phyloP scores from a whole-genome alignment of 495 filamentous ascomycete genomes.

The Wilcoxina mikolae region DNA sequence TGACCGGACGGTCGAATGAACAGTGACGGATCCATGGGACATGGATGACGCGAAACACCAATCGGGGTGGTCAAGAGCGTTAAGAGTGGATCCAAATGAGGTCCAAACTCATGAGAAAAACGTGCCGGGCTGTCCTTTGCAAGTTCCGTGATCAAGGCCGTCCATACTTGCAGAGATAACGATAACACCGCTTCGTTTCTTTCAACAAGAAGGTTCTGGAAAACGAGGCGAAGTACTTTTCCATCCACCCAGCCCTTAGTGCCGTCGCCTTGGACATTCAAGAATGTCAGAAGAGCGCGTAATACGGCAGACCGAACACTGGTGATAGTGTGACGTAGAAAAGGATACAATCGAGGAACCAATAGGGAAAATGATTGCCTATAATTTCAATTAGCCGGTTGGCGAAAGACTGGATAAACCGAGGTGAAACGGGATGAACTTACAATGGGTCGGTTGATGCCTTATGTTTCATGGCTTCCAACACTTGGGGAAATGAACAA shows the following conservation, averaged over 20 bases:
- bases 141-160: slow-evolving; percentile 55
- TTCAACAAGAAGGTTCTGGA: slow-evolving; percentile 90
- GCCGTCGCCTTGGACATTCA: slow-evolving; percentile 65
- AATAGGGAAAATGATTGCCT: slow-evolving; percentile 80
- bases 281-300: slow-evolving; percentile 81
- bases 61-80: slow-evolving; percentile 74
- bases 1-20: slow-evolving; percentile 93
- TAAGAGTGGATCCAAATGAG: slow-evolving; percentile 62
- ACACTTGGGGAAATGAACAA: slow-evolving; percentile 82
- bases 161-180: slow-evolving; percentile 77
- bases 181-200: slow-evolving; percentile 62
- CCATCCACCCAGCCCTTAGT: slow-evolving; percentile 87
- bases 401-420: not conserved
- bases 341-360: slow-evolving; percentile 88
- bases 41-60: slow-evolving; percentile 72
- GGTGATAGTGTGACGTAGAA: slow-evolving; percentile 91
- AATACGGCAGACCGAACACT: slow-evolving; percentile 86
- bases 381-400: slow-evolving; percentile 23
- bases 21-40: slow-evolving; percentile 73
- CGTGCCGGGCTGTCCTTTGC: slow-evolving; percentile 39
- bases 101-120: slow-evolving; percentile 49
- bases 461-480: slow-evolving; percentile 86
- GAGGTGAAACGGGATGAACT: slow-evolving; percentile 1
- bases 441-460: slow-evolving; percentile 52
- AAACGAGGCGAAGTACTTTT: slow-evolving; percentile 71